Evolutionary conservation across 768 basidiomycete genomes (phyloP).

Genomic region (Austroboletus eburneus): DNA sequence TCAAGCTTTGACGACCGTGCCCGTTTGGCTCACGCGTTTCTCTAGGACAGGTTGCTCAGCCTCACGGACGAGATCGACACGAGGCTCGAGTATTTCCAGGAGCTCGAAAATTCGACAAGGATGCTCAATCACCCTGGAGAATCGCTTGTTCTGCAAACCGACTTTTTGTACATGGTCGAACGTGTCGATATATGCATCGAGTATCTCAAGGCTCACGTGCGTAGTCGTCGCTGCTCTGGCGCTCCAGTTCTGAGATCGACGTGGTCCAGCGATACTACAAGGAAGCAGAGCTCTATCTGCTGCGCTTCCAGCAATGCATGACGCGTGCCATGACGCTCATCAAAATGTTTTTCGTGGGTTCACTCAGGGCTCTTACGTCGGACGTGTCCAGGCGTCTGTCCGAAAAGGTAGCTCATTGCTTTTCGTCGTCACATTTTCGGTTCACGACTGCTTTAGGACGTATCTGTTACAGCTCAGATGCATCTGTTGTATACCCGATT

Average conservation of each 20-base stretch:
- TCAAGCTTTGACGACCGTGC: too few relatives aligned
- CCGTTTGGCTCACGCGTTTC: background rate
- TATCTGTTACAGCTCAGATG: slow-evolving; percentile 74
- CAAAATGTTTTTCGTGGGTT: slow-evolving; percentile 93
- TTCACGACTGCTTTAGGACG: slow-evolving; percentile 43
- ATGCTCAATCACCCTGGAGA: slow-evolving; percentile 95
- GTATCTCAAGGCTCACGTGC: slow-evolving; percentile 80
- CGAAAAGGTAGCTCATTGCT: slow-evolving; percentile 57
- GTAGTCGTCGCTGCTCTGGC: slow-evolving; percentile 25
- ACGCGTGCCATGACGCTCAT: slow-evolving; percentile 97
- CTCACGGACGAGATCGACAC: slow-evolving; percentile 79
- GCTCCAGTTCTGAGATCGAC: slow-evolving; percentile 1
- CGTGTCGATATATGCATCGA: slow-evolving; percentile 92
- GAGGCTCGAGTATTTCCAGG: slow-evolving; percentile 89
- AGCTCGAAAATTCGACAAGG: slow-evolving; percentile 87
- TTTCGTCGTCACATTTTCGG: background rate
- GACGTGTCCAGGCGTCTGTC: slow-evolving; percentile 73
- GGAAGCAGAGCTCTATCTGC: slow-evolving; percentile 91
- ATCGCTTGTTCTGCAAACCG: slow-evolving; percentile 81
- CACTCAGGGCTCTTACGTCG: slow-evolving; percentile 69
- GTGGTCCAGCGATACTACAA: slow-evolving; percentile 72
- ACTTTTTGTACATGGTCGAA: slow-evolving; percentile 96
- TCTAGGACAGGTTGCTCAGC: slow-evolving; percentile 70
- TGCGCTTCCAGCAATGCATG: slow-evolving; percentile 98
- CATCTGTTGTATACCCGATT: slow-evolving; percentile 93